Conservation (phyloP, 805 yeast species). For the Spathaspora hagerdaliae region DNA sequence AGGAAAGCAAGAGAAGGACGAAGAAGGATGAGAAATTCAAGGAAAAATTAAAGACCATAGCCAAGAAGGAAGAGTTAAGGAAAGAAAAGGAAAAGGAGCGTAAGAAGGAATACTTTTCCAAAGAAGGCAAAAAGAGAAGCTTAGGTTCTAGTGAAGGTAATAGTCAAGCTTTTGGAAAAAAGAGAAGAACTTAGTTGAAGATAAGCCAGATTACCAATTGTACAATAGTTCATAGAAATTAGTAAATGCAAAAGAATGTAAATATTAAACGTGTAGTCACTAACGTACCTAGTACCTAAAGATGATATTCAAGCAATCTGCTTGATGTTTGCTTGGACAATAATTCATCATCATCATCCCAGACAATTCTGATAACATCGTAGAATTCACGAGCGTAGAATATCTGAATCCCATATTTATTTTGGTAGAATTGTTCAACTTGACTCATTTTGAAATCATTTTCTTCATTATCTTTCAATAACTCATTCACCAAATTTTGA, state of each 20-base stretch:
- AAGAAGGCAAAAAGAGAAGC: slow-evolving; percentile 62
- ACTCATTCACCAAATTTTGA: slow-evolving; percentile 25
- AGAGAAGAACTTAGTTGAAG: slow-evolving; percentile 18
- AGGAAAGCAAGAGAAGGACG: slow-evolving; percentile 69
- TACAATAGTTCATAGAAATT: background rate
- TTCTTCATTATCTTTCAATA: slow-evolving; percentile 33
- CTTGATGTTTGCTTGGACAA: slow-evolving; percentile 13
- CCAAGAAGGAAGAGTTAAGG: slow-evolving; percentile 68
- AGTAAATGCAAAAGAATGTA: background rate
- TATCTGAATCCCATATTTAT: slow-evolving; percentile 56
- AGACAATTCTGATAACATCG: slow-evolving; percentile 70
- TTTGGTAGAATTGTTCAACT: slow-evolving; percentile 46
- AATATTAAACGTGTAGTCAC: background rate
- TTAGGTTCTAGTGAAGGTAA: slow-evolving; percentile 29
- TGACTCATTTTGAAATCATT: slow-evolving; percentile 24
- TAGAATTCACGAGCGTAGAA: slow-evolving; percentile 71
- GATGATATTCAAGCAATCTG: slow-evolving; percentile 28
- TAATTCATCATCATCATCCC: slow-evolving; percentile 51
- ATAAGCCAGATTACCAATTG: background rate
- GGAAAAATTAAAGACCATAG: slow-evolving; percentile 69
- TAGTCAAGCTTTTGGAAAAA: slow-evolving; percentile 31
- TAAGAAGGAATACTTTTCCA: slow-evolving; percentile 81
- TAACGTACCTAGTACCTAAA: slow-evolving; percentile 6
- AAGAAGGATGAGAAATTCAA: slow-evolving; percentile 75
- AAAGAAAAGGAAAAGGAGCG: slow-evolving; percentile 75